phyloP scores from a whole-genome alignment of 2,329 filamentous ascomycete species.

The Neospermospora avenae region DNA sequence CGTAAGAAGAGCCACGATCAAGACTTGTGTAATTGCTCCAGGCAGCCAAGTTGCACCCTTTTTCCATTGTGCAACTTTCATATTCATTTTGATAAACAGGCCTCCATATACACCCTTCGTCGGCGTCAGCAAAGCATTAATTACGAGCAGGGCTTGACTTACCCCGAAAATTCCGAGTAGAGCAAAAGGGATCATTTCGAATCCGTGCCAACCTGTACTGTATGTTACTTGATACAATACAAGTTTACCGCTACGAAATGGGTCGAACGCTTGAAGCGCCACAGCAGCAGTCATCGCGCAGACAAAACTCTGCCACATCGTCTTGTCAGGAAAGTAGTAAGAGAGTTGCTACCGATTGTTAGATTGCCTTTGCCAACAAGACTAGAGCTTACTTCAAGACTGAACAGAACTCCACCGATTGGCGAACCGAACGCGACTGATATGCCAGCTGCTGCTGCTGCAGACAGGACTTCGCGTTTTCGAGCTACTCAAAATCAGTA shows the following conservation, averaged over 20 bases:
- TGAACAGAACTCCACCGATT: slow-evolving; percentile 92
- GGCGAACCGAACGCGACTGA: slow-evolving; percentile 61
- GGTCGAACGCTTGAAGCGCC: slow-evolving; percentile 86
- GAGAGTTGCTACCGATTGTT: slow-evolving; percentile 68
- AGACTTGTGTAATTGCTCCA: slow-evolving; percentile 75
- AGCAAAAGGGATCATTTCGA: slow-evolving; percentile 86
- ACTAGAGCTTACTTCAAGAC: slow-evolving; percentile 64
- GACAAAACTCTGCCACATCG: slow-evolving; percentile 99
- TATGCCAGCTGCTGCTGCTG: slow-evolving; percentile 69
- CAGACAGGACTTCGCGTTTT: slow-evolving; percentile 89
- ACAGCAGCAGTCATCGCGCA: slow-evolving; percentile 99
- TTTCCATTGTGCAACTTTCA: slow-evolving; percentile 79
- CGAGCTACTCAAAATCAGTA: slow-evolving; percentile 56
- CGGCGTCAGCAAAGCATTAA: slow-evolving; percentile 12
- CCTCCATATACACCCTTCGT: slow-evolving; percentile 81
- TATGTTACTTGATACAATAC: slow-evolving; percentile 96
- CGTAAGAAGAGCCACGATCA: slow-evolving; percentile 74
- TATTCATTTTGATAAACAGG: slow-evolving; percentile 92
- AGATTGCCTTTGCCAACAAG: background rate
- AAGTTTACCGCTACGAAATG: slow-evolving; percentile 91
- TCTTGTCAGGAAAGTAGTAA: slow-evolving; percentile 98
- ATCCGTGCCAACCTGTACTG: slow-evolving; percentile 86
- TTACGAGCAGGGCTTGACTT: slow-evolving; percentile 30
- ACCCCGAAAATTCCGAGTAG: slow-evolving; percentile 80
- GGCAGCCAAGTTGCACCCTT: slow-evolving; percentile 62